Evolutionary conservation across 352 stramenopile genomes (phyloP).

Genomic region (Globisporangium middletonii): DNA sequence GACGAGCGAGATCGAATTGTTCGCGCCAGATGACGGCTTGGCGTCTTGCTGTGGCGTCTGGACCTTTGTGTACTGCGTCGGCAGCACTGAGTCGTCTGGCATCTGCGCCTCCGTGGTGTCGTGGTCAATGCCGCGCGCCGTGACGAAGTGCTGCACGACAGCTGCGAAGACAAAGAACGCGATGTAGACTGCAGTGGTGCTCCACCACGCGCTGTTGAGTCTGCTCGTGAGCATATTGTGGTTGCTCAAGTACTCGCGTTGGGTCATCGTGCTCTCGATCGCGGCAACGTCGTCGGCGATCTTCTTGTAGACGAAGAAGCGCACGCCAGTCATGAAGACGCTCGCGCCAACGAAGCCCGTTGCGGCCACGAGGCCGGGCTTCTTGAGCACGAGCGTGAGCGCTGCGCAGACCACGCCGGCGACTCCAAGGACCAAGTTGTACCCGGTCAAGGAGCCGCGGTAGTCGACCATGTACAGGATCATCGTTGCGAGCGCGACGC

Average conservation of each 20-base stretch:
- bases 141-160: background rate
- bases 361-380: background rate
- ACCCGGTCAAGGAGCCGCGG: background rate
- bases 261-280: background rate
- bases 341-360: background rate
- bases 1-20: background rate
- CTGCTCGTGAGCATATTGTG: no score
- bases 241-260: background rate
- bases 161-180: background rate
- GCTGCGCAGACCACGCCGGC: background rate
- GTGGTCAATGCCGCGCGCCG: background rate
- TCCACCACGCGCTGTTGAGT: background rate
- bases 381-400: background rate
- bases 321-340: background rate
- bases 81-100: background rate
- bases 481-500: background rate
- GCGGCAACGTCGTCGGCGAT: background rate
- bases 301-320: background rate
- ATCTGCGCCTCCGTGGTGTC: background rate
- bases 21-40: background rate
- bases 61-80: background rate
- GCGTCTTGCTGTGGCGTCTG: background rate
- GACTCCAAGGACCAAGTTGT: background rate
- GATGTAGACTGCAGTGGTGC: background rate
- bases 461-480: background rate